phyloP scores from a whole-genome alignment of 1,139 yeast species.

The Geotrichum bryndzae region DNA sequence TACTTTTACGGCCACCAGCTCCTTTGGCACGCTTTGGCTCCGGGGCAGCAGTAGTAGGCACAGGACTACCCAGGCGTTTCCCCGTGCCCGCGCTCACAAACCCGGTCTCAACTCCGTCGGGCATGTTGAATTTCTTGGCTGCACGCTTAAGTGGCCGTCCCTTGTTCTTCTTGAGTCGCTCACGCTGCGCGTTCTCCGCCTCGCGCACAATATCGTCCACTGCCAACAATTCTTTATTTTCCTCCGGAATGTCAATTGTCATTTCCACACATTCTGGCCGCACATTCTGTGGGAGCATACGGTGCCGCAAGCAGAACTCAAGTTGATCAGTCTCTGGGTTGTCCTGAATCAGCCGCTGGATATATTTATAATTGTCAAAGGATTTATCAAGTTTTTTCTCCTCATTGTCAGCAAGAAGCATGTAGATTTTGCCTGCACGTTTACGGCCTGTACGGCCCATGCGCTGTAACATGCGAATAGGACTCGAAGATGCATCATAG shows the following conservation, averaged over 20 bases:
- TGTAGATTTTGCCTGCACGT: constrained; percentile 76
- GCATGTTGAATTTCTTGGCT: constrained; percentile 55
- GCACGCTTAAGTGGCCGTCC: constrained; percentile 28
- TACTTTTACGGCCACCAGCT: neutral
- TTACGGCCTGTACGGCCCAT: constrained; percentile 99
- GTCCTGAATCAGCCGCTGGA: constrained; percentile 54
- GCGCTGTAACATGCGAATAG: constrained; percentile 87
- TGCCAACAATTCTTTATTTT: constrained; percentile 51
- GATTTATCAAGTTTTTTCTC: constrained; percentile 75
- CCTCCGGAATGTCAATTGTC: constrained; percentile 62
- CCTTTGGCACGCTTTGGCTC: neutral
- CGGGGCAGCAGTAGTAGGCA: neutral
- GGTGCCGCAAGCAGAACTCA: constrained; percentile 40
- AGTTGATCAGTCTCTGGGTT: constrained; percentile 28
- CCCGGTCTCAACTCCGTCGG: constrained; percentile 69
- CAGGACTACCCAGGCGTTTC: neutral
- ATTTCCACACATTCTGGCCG: constrained; percentile 53
- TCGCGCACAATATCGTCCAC: constrained; percentile 61
- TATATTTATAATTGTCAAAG: constrained; percentile 72
- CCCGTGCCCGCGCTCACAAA: constrained; percentile 46
- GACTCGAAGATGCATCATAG: constrained; percentile 88
- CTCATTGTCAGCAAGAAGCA: constrained; percentile 75
- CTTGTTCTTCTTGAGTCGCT: constrained; percentile 18
- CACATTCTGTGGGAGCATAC: constrained; percentile 58
- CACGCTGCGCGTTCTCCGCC: constrained; percentile 22